A percentile compares a stretch with the other conserved stretches of the same genome.
phyloP scores from a whole-genome alignment of 169 alveolate genomes.

The Eimeria sp. region DNA sequence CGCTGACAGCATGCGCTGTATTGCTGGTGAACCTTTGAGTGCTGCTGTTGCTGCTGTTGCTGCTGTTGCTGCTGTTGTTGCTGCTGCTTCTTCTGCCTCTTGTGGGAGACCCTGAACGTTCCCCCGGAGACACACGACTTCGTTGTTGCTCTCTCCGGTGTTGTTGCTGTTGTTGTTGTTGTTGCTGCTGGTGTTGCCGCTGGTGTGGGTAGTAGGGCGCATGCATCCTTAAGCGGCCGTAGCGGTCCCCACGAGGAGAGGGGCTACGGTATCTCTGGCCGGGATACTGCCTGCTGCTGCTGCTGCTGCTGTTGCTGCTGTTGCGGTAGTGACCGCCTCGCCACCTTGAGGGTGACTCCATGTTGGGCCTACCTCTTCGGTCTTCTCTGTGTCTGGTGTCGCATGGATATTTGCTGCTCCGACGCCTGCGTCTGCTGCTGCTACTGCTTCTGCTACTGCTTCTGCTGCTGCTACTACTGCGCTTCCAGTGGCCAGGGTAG shows the following conservation, averaged over 20 bases:
- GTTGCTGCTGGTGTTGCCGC: conserved; percentile 15
- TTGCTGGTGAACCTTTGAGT: not conserved
- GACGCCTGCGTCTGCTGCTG: not conserved
- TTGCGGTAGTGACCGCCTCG: not conserved
- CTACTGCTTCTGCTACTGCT: not conserved
- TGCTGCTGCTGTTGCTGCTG: conserved; percentile 19
- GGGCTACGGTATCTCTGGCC: not conserved
- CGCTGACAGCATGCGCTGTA: not conserved
- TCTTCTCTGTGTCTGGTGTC: not conserved
- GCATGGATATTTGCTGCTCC: not conserved
- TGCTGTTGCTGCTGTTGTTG: conserved; percentile 38
- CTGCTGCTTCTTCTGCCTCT: conserved; percentile 3
- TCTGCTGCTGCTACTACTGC: not conserved
- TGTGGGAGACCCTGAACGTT: not conserved
- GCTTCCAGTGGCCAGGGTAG: not conserved
- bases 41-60: conserved; percentile 12
- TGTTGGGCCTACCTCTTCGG: not conserved
- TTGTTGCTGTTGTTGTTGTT: conserved; percentile 5
- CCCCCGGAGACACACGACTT: not conserved
- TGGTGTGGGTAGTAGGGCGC: not conserved
- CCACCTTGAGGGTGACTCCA: not conserved
- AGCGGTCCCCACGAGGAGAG: not conserved
- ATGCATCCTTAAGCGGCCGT: not conserved
- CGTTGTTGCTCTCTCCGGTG: not conserved
- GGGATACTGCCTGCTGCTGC: not conserved